Evolutionary conservation across 2,329 filamentous ascomycete genomes (phyloP).

Genomic region (Cytospora piceicola): DNA sequence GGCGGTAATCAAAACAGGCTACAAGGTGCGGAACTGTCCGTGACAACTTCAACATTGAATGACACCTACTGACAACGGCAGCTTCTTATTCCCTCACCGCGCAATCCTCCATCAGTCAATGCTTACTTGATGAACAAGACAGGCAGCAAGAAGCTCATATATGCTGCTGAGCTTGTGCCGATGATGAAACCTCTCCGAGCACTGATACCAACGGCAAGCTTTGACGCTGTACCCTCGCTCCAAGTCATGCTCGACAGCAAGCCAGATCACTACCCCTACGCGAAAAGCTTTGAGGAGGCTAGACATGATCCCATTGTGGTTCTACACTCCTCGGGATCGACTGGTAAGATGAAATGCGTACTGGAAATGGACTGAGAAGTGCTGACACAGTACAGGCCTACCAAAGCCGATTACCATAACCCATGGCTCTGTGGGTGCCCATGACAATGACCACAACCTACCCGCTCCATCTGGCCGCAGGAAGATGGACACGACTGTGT

Average conservation of each 20-base stretch:
- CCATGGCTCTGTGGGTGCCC: slow-evolving; percentile 31
- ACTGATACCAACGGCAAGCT: not conserved
- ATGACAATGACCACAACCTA: slow-evolving; percentile 32
- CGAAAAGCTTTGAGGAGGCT: slow-evolving; percentile 33
- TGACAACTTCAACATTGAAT: too few species aligned
- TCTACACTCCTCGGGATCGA: slow-evolving; percentile 37
- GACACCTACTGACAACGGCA: too few species aligned
- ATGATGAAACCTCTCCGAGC: slow-evolving; percentile 4
- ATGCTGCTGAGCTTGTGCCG: slow-evolving; percentile 28
- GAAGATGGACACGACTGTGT: slow-evolving; percentile 32
- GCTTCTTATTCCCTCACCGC: slow-evolving; percentile 35
- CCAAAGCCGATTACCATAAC: slow-evolving; percentile 34
- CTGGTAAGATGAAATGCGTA: slow-evolving; percentile 27
- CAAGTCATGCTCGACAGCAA: slow-evolving; percentile 22
- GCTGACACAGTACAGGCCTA: slow-evolving; percentile 20
- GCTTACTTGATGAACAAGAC: slow-evolving; percentile 33
- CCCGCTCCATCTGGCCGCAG: slow-evolving; percentile 29
- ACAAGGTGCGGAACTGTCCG: slow-evolving; percentile 41
- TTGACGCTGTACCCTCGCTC: not conserved
- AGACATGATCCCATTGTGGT: slow-evolving; percentile 33
- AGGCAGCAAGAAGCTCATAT: slow-evolving; percentile 30
- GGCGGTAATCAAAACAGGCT: slow-evolving; percentile 44
- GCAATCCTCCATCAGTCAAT: slow-evolving; percentile 32
- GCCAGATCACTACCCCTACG: slow-evolving; percentile 30
- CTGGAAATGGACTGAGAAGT: not conserved